phyloP scores from a whole-genome alignment of 345 rosid species.

The Erucastrum elatum region DNA sequence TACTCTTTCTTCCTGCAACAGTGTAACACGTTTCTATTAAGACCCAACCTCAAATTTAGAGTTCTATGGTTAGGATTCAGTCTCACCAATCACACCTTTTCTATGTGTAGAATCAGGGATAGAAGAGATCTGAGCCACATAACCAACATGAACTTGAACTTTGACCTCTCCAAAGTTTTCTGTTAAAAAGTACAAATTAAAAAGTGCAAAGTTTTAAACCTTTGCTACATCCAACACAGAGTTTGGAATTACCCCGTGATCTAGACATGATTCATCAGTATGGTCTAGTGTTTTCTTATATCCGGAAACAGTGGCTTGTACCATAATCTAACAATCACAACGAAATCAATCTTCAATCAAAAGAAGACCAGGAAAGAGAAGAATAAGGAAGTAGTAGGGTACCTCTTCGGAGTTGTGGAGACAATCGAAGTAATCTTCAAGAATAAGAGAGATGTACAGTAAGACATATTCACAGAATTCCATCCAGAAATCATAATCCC shows the following conservation, averaged over 20 bases:
- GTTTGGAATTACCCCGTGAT: neutral
- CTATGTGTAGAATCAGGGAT: neutral
- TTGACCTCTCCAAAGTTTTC: neutral
- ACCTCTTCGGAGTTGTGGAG: neutral
- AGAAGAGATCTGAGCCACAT: neutral
- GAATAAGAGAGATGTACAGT: too few species aligned
- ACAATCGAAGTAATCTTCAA: neutral
- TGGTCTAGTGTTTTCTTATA: neutral
- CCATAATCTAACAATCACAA: neutral
- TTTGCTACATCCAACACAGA: neutral
- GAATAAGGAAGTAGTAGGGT: neutral
- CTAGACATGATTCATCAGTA: neutral
- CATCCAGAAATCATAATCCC: neutral
- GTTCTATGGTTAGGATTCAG: neutral
- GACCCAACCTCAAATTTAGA: neutral
- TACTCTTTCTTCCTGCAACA: neutral
- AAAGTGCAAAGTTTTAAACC: neutral
- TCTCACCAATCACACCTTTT: neutral
- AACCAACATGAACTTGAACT: neutral
- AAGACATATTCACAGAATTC: neutral
- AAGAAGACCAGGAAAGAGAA: neutral
- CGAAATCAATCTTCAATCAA: neutral
- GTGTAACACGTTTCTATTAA: neutral
- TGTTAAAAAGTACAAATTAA: neutral
- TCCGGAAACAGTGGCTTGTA: neutral